Percentiles rank a stretch among this genome's conserved stretches.
These are phyloP conservation scores for Fusarium duplospermum DNA, from an alignment of 2,329 filamentous ascomycete species.

Conservation along the genomic window DNA sequence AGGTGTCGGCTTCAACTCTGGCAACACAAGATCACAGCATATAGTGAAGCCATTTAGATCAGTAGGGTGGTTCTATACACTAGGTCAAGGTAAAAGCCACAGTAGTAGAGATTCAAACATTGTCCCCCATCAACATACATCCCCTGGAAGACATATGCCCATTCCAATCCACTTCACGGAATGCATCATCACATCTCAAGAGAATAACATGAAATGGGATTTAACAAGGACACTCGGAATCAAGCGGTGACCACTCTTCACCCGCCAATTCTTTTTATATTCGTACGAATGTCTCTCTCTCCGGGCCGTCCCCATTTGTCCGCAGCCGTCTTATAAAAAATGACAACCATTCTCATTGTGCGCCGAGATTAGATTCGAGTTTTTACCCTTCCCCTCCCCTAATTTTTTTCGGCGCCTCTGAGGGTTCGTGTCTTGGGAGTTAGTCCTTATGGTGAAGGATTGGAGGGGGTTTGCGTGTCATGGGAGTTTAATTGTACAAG, in stretches of 20 bases:
- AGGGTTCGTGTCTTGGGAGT: slow-evolving; percentile 16
- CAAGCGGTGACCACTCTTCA: slow-evolving; percentile 11
- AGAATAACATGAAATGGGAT: not conserved
- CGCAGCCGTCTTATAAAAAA: slow-evolving; percentile 25
- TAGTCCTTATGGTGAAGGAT: slow-evolving; percentile 34
- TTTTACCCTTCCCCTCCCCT: slow-evolving; percentile 21
- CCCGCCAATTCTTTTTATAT: slow-evolving; percentile 24
- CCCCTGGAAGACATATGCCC: not conserved
- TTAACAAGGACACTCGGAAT: slow-evolving; percentile 1
- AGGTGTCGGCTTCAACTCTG: no score
- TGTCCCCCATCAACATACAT: slow-evolving; percentile 11
- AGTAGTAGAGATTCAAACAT: slow-evolving; percentile 29
- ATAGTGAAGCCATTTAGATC: not conserved
- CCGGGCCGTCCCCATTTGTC: slow-evolving; percentile 13
- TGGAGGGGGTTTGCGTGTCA: slow-evolving; percentile 10
- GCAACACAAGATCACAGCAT: no score
- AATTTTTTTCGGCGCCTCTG: slow-evolving; percentile 22
- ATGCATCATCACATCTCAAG: slow-evolving; percentile 4
- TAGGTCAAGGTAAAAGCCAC: slow-evolving; percentile 48
- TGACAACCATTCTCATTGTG: slow-evolving; percentile 31
- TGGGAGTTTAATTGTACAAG: slow-evolving; percentile 45
- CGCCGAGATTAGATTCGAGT: slow-evolving; percentile 36
- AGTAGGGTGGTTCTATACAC: slow-evolving; percentile 51
- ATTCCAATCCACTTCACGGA: slow-evolving; percentile 7
- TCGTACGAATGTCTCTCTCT: slow-evolving; percentile 17